Evolutionary conservation across 2,329 filamentous ascomycete species (phyloP).

Genomic region (Monosporascus sp.): DNA sequence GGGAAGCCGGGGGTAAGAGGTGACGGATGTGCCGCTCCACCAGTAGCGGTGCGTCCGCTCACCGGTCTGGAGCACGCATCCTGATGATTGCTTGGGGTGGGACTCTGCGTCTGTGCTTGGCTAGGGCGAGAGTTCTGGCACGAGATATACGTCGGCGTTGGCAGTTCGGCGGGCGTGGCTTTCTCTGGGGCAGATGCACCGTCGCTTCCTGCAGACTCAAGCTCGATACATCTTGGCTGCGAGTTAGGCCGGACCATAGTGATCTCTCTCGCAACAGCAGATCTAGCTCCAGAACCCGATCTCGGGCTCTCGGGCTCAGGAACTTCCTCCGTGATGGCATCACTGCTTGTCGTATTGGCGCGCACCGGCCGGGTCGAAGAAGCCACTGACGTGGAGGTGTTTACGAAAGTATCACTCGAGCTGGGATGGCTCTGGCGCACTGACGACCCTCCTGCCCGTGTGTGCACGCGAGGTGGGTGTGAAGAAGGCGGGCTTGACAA

Average conservation of each 20-base stretch:
- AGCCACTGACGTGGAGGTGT: neutral
- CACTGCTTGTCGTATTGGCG: neutral
- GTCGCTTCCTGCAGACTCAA: slow-evolving; percentile 12
- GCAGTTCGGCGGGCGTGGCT: neutral
- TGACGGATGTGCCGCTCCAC: neutral
- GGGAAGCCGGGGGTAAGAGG: neutral
- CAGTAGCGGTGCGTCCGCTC: neutral
- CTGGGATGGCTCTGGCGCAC: neutral
- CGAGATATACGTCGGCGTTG: neutral
- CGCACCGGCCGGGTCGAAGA: neutral
- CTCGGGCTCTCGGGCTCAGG: neutral
- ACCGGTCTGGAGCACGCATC: neutral
- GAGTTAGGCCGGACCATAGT: slow-evolving; percentile 4
- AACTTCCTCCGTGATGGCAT: neutral
- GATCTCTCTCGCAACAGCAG: neutral
- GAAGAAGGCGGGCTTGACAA: neutral
- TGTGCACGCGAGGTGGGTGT: neutral
- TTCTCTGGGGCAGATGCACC: neutral
- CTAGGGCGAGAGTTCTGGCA: neutral
- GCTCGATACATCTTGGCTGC: slow-evolving; percentile 10
- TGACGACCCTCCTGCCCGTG: neutral
- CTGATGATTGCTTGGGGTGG: neutral
- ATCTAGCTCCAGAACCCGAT: neutral
- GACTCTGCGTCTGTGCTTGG: neutral
- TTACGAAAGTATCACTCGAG: neutral